Evolutionary conservation across 495 filamentous ascomycete genomes (phyloP), one percentile per base, ranked within the genome.

Genomic region (Penicillium salamii): DNA sequence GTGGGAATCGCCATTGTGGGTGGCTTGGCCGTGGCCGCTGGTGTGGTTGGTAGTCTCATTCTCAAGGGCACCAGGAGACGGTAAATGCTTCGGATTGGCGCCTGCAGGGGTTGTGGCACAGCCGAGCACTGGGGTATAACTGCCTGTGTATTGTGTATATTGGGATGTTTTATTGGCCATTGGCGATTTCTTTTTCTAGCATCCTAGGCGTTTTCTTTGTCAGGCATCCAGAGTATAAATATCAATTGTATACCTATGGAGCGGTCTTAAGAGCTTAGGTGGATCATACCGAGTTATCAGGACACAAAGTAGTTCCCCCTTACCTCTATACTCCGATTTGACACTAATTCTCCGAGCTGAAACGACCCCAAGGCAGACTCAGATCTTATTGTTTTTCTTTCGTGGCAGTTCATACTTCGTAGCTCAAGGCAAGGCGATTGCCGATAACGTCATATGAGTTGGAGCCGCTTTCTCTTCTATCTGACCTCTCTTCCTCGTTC

Each of bases 1-100:
- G 74, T 97, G 75, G 93, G 93, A 23, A 90, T 96, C 52, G 93
- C 93, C n/a, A 97, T 98, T 67, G 82, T 97, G 37, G 90, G 93
- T 52, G 93, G 93, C 32, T 78, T 97, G 42, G 91, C 92, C 34
- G 84, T 97, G 54, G 91, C 89, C 7, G 93, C 91, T 11, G 92
- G 91, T n/a, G 83, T 96, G 20, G 85, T 97, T 23, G 93, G 92
- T 20, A 89, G 88, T 28, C 77, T 96, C 57, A 62, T 98, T 34
- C 78, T 96, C 57, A 85, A 81, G 69, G 84, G 88, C 28, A 61
- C 80, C 45, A 74, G 77, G 62, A 82, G 82, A 72, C 80, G 75
- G 51, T 77, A 66, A 59, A 54, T 17, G 18, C 33, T 55, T 35
- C 31, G 35, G 46, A 55, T 42, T 53, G 36, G 40, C 35, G 49